Evolutionary conservation across 768 basidiomycete species (phyloP).

Genomic region (Xerocomellus amylosporus): DNA sequence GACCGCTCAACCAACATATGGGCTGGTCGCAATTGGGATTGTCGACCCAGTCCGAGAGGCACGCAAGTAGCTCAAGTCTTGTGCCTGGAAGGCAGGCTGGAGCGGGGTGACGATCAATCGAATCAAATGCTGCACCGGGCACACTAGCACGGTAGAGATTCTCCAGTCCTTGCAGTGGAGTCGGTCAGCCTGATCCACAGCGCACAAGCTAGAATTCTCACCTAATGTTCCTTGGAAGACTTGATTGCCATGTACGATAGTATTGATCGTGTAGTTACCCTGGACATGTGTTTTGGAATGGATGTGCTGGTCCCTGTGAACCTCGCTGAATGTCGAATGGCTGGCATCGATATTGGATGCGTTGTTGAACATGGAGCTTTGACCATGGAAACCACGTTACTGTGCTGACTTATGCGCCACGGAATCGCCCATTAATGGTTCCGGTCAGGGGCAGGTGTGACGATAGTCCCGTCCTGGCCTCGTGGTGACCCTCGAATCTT

Average conservation of each 20-base stretch:
- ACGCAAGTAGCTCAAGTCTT: constrained; percentile 14
- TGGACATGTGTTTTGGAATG: constrained; percentile 7
- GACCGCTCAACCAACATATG: constrained; percentile 26
- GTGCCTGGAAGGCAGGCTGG: constrained; percentile 21
- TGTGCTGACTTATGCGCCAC: too few species aligned
- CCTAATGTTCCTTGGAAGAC: constrained; percentile 10
- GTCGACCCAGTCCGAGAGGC: constrained; percentile 17
- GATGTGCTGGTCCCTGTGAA: neutral
- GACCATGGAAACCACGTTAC: too few species aligned
- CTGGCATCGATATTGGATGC: too few species aligned
- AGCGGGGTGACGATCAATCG: constrained; percentile 18
- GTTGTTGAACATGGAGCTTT: too few species aligned
- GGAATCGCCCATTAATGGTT: too few species aligned
- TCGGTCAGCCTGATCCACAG: neutral
- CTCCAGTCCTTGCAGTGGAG: constrained; percentile 9
- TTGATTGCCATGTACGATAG: constrained; percentile 22
- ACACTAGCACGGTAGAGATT: constrained; percentile 13
- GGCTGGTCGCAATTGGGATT: neutral
- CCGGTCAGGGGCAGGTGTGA: too few species aligned
- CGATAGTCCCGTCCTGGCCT: too few species aligned
- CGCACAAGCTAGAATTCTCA: neutral
- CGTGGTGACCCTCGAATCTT: too few species aligned
- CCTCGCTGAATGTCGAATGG: too few species aligned
- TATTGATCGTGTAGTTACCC: constrained; percentile 14
- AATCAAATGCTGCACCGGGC: constrained; percentile 16